phyloP scores from a whole-genome alignment of 148 eudicot genomes.

The Salicornia ramosissima region DNA sequence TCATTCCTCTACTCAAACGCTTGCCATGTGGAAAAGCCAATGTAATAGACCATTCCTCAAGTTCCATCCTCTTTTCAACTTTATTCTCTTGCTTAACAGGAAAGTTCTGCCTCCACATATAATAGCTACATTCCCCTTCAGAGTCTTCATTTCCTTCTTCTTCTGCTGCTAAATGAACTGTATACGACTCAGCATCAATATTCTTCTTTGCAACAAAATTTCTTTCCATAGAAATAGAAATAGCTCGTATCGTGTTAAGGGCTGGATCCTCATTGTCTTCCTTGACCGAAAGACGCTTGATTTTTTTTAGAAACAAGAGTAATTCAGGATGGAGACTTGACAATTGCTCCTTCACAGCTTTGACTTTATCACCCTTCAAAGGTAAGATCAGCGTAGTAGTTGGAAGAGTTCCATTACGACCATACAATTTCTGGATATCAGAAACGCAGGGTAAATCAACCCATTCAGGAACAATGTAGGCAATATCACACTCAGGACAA shows the following conservation, averaged over 20 bases:
- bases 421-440: slow-evolving; percentile 41
- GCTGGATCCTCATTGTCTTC: slow-evolving; percentile 39
- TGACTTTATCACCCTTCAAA: slow-evolving; percentile 54
- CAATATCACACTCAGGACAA: slow-evolving; percentile 48
- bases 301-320: slow-evolving; percentile 59
- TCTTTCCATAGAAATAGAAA: slow-evolving; percentile 53
- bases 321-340: slow-evolving; percentile 71
- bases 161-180: slow-evolving; percentile 45
- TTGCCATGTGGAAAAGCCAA: slow-evolving; percentile 65
- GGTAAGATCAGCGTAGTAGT: slow-evolving; percentile 62
- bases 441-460: slow-evolving; percentile 53
- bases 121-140: slow-evolving; percentile 48
- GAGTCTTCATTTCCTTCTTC: slow-evolving; percentile 21
- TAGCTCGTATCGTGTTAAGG: slow-evolving; percentile 40
- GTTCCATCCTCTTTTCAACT: slow-evolving; percentile 54
- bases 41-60: slow-evolving; percentile 60
- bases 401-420: slow-evolving; percentile 37
- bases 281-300: slow-evolving; percentile 51
- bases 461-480: slow-evolving; percentile 79
- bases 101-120: slow-evolving; percentile 75
- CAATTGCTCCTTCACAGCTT: slow-evolving; percentile 56
- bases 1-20: slow-evolving; percentile 49
- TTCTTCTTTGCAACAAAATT: slow-evolving; percentile 38
- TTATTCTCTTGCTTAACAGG: slow-evolving; percentile 41
- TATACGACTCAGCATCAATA: slow-evolving; percentile 53